Percentiles rank a stretch among this genome's conserved stretches.
Conservation (phyloP, 176 grass and related monocot species). For the Aegilops sharonensis region DNA sequence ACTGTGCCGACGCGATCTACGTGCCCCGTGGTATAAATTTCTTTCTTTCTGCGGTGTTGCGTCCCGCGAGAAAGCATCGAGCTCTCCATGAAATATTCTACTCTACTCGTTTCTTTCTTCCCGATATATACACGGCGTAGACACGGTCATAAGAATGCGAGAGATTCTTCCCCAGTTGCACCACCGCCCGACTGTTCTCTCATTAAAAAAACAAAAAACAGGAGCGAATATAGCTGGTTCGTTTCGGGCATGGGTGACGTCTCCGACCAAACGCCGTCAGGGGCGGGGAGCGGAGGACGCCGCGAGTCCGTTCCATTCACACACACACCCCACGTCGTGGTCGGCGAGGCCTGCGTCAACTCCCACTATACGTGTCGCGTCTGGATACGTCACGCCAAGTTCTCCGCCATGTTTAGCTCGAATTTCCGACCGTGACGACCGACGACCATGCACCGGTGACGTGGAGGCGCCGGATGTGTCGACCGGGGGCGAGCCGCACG, state of each 20-base stretch:
- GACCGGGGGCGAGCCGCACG: not conserved
- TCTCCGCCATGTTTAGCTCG: not conserved
- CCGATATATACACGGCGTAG: too few relatives aligned
- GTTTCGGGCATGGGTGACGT: not conserved
- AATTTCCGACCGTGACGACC: not conserved
- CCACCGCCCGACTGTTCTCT: not conserved
- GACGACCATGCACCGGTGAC: not conserved
- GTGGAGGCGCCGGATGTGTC: not conserved
- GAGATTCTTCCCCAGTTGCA: not conserved
- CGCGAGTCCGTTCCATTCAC: not conserved
- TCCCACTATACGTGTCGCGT: not conserved
- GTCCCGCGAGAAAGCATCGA: too few relatives aligned
- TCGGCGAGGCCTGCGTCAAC: not conserved
- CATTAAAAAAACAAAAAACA: not conserved
- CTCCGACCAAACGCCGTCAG: conserved; percentile 3
- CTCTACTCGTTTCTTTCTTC: too few relatives aligned
- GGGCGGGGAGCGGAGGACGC: not conserved
- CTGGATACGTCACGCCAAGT: too few relatives aligned
- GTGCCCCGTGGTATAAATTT: not conserved
- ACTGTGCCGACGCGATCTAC: not conserved
- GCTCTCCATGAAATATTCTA: too few relatives aligned
- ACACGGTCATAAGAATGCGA: not conserved
- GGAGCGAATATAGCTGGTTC: not conserved
- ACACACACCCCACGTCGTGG: not conserved
- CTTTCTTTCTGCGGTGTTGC: not conserved